Conservation (phyloP, 2,329 filamentous ascomycete genomes). For the Podosphaera fusca region DNA sequence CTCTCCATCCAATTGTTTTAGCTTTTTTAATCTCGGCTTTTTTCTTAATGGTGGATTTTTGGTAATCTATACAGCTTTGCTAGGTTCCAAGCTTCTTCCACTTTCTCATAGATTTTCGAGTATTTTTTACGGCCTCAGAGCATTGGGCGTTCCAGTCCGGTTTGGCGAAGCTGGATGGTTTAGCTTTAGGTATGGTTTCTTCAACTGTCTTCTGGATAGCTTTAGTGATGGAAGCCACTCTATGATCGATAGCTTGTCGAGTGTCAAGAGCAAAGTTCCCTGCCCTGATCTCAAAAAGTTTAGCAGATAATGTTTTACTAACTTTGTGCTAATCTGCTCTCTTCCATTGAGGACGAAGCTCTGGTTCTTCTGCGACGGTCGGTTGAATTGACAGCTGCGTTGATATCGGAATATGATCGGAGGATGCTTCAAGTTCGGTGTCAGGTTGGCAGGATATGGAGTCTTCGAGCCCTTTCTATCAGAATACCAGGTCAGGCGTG, state of each 20-base stretch:
- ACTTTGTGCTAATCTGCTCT: not conserved
- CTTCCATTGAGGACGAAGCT: not conserved
- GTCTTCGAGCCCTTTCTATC: not conserved
- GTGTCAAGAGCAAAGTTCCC: not conserved
- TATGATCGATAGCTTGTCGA: not conserved
- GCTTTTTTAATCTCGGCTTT: no score
- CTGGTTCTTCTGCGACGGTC: not conserved
- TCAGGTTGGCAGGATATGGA: not conserved
- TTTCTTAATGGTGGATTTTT: not conserved
- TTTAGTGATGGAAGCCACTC: not conserved
- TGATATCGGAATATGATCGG: no score
- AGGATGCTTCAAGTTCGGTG: no score
- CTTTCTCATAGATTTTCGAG: not conserved
- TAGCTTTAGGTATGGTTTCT: not conserved
- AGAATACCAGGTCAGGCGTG: not conserved
- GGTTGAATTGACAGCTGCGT: not conserved
- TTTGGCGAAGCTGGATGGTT: not conserved
- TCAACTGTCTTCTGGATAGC: no score
- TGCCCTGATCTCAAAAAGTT: not conserved
- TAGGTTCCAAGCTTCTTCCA: not conserved
- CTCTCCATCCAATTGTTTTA: not conserved
- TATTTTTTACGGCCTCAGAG: not conserved
- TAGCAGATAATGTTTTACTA: not conserved
- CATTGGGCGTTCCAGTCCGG: not conserved
- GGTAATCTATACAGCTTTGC: not conserved